Percentiles rank a stretch among this genome's conserved stretches.
phyloP scores from a whole-genome alignment of 2,329 filamentous ascomycete genomes.

The Clarireedia monteithiana region DNA sequence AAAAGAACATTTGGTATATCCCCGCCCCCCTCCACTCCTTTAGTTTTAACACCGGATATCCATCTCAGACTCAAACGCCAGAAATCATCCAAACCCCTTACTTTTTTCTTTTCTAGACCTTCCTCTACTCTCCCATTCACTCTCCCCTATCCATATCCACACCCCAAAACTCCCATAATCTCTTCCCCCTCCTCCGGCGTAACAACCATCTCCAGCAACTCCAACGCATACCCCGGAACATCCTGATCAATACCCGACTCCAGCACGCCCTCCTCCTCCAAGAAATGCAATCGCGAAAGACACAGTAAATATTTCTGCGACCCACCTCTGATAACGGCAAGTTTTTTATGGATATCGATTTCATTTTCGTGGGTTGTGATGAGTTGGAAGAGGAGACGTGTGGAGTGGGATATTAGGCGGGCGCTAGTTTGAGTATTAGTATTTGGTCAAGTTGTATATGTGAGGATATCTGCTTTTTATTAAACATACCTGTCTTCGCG shows the following conservation, averaged over 20 bases:
- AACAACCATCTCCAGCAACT: slow-evolving; percentile 71
- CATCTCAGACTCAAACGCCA: no score
- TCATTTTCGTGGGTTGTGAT: slow-evolving; percentile 46
- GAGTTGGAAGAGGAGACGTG: slow-evolving; percentile 53
- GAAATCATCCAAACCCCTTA: no score
- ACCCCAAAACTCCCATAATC: slow-evolving; percentile 12
- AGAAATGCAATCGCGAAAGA: slow-evolving; percentile 78
- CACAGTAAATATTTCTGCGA: slow-evolving; percentile 76
- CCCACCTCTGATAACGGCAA: slow-evolving; percentile 61
- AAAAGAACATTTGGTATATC: no score
- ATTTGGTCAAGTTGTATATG: no score
- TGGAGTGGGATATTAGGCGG: slow-evolving; percentile 49
- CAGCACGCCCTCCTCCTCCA: slow-evolving; percentile 66
- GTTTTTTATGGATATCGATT: slow-evolving; percentile 63
- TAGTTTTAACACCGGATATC: no score
- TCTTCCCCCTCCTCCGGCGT: slow-evolving; percentile 71
- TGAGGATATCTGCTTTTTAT: no score
- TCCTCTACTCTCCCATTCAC: neutral
- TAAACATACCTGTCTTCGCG: slow-evolving; percentile 35
- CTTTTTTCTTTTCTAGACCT: no score
- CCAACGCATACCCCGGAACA: slow-evolving; percentile 72
- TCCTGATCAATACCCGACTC: slow-evolving; percentile 71
- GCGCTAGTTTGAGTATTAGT: slow-evolving; percentile 20
- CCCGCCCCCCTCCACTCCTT: no score
- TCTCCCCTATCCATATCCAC: neutral